Evolutionary conservation across 257 asterid genomes (phyloP), one percentile per base, ranked within the genome.

Genomic region (Plectranthus barbatus): DNA sequence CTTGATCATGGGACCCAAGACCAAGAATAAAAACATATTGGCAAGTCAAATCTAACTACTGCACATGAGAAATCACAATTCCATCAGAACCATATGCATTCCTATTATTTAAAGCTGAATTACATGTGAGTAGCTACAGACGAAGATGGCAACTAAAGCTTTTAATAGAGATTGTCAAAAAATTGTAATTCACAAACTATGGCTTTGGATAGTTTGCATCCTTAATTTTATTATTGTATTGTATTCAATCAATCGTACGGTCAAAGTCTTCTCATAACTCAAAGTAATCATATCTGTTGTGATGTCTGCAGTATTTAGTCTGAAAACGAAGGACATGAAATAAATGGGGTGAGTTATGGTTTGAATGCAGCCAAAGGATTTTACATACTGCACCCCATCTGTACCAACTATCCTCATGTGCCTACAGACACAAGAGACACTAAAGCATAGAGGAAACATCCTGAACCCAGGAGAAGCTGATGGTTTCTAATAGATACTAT

Each of bases 1-100:
- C 21, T 50, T 18, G 62, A 73, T 29, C n/a, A 56, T 26, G 44
- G 54, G 60, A 67, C 54, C 20, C n/a, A 49, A 68, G 46, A 62
- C 54, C 24, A 44, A 47, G 52, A 71, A 58, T n/a, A 14, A 42
- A 23, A 39, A 44, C 4, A 68, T 3, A 37, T 29, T n/a, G 18
- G 68, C 64, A 46, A 34, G 42, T 57, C 12, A 31, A 60, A 62
- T 64, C 23, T 23, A 37, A 70, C 29, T 9, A 7, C 34, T 42
- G 56, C n/a, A n/a, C 24, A 20, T 65, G 57, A 48, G 5, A 46
- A 59, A 33, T 9, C 49, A 48, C 14, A 58, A 50, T 41, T 20
- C 19, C 45, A 69, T n/a, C n/a, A 50, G 21, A 34, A 26, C 10
- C 14, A 50, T 52, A 60, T 29, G n/a, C 9, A 39, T 10, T 65